Evolutionary conservation across 1,139 yeast species (phyloP), one percentile per base, ranked within the genome.

Genomic region (Suhomyces maxii): DNA sequence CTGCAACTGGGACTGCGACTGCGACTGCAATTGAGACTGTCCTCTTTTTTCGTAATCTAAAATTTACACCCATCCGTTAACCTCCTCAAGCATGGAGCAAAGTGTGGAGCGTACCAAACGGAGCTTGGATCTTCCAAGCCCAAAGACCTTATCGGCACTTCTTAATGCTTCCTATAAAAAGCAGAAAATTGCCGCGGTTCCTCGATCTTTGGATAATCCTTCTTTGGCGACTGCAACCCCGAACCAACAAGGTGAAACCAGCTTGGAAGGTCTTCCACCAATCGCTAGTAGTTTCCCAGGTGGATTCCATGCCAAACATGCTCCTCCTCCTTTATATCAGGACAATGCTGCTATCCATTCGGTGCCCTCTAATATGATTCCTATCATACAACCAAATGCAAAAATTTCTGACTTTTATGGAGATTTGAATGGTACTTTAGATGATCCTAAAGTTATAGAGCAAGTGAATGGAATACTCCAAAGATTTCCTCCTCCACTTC

Each of bases 401-500:
- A 52, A 55, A 12, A 53, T 55, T 1, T 42, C 53, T 14, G 73
- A 73, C 53, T 74, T 71, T 52, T 75, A 69, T 53, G 60, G 71
- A 7, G 79, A 74, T 48, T 54, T 71, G 36, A 54, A 54, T 9
- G 50, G 61, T 6, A 60, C 64, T 38, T 44, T 54, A 9, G 41
- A 44, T 3, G 59, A 61, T 37, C 54, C 54, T 3, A 38, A 55
- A 4, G 43, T 60, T 12, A 38, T 46, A 13, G 37, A 51, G 8
- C 76, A 72, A 51, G 55, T 69, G 12, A 46, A 51, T 13, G 59
- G 61, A 6, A 68, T 70, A 3, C 48, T 67, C 14, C 54, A 53
- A 45, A 57, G 60, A 41, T 73, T 70, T 50, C 79, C 79, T 1
- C 80, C 80, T 0, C 80, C 80, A 6, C 47, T 64, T 6, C 73